Evolutionary conservation across 192 early-diverging fungal species (phyloP).

Genomic region (Podila epigama): DNA sequence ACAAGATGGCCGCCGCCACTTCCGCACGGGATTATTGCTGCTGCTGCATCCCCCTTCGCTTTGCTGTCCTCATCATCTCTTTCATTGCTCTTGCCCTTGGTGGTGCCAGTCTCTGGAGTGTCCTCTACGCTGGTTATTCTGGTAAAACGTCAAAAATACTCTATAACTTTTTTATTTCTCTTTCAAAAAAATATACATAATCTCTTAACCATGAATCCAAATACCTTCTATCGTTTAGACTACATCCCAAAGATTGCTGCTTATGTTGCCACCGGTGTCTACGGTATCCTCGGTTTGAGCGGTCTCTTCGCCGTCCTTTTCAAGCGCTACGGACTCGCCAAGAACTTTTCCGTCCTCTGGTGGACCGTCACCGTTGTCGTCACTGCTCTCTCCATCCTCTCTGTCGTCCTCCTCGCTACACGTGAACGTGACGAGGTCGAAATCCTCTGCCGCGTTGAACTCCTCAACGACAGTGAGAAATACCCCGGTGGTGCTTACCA

Average conservation of each 20-base stretch:
- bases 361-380: conserved; percentile 33
- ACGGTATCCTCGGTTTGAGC: conserved; percentile 22
- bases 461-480: conserved; percentile 7
- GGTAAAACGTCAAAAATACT: conserved; percentile 1
- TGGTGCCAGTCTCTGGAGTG: conserved; percentile 14
- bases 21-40: conserved; percentile 34
- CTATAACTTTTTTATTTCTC: neutral
- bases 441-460: neutral
- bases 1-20: neutral
- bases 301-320: conserved; percentile 26
- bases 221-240: neutral
- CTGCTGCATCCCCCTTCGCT: conserved; percentile 37
- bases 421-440: conserved; percentile 18
- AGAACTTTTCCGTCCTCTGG: conserved; percentile 49
- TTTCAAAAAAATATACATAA: neutral
- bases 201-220: neutral
- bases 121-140: conserved; percentile 6
- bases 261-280: conserved; percentile 18
- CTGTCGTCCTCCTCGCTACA: conserved; percentile 23
- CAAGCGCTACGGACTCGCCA: conserved; percentile 43
- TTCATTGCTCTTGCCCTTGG: conserved; percentile 26
- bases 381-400: conserved; percentile 15
- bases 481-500: neutral
- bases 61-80: conserved; percentile 30
- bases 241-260: conserved; percentile 7